Evolutionary conservation across 768 basidiomycete species (phyloP).

Genomic region (Phlebiopsis gigantea): DNA sequence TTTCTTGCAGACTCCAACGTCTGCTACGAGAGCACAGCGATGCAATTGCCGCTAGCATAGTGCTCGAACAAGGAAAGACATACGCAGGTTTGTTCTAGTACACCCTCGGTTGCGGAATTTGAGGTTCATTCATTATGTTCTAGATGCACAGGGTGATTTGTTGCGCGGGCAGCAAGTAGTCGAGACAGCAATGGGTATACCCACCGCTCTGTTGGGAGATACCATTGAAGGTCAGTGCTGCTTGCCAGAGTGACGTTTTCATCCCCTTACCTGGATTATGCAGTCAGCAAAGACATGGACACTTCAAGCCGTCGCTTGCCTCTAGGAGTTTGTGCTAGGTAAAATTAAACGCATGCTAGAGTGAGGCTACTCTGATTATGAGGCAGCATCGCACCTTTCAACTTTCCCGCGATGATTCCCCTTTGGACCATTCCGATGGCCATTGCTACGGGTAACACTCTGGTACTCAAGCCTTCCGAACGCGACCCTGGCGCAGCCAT

Average conservation of each 20-base stretch:
- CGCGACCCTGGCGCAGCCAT: constrained; percentile 96
- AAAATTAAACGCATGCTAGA: background rate
- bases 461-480: constrained; percentile 94
- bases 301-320: constrained; percentile 81
- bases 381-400: constrained; percentile 75
- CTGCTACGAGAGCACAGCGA: constrained; percentile 83
- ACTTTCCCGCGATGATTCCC: constrained; percentile 96
- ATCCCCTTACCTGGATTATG: background rate
- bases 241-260: background rate
- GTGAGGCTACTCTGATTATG: background rate
- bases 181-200: constrained; percentile 74
- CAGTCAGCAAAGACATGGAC: constrained; percentile 95
- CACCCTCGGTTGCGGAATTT: background rate
- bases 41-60: constrained; percentile 83
- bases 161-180: constrained; percentile 89
- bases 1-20: constrained; percentile 63
- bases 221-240: constrained; percentile 73
- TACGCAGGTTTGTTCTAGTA: constrained; percentile 49
- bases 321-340: constrained; percentile 81
- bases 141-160: constrained; percentile 94
- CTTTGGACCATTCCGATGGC: constrained; percentile 95
- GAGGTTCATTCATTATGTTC: too few species aligned
- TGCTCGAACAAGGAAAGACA: constrained; percentile 96
- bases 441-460: constrained; percentile 84
- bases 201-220: constrained; percentile 82